Percentiles rank a stretch among this genome's conserved stretches.
phyloP scores from a whole-genome alignment of 192 early-diverging fungal genomes.

The Umbelopsis vinacea region DNA sequence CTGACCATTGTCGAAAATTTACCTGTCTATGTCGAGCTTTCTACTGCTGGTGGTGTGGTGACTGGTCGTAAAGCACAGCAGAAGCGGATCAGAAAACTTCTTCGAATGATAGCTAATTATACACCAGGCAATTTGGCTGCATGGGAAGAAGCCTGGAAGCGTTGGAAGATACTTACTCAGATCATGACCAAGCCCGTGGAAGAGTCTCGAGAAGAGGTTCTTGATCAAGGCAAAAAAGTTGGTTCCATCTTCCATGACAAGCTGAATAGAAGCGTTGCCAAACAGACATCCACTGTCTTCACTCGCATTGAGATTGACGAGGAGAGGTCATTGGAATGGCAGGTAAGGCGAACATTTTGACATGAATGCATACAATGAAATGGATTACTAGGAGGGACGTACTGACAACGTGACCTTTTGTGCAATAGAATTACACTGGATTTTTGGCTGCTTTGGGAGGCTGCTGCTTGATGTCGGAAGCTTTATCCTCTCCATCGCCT shows the following conservation, averaged over 20 bases:
- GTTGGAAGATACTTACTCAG: constrained; percentile 70
- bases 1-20: constrained; percentile 74
- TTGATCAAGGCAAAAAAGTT: constrained; percentile 22
- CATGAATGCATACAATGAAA: no score
- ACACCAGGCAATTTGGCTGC: constrained; percentile 79
- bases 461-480: constrained; percentile 56
- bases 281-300: background rate
- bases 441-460: constrained; percentile 83
- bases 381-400: no score
- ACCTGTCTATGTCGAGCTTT: constrained; percentile 69
- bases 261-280: constrained; percentile 18
- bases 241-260: constrained; percentile 14
- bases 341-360: constrained; percentile 3
- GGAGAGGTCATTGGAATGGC: constrained; percentile 67
- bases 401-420: background rate
- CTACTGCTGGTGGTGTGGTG: constrained; percentile 50
- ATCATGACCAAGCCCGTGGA: constrained; percentile 36
- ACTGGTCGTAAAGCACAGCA: constrained; percentile 76
- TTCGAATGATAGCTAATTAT: constrained; percentile 66
- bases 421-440: constrained; percentile 71
- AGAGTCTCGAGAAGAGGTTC: constrained; percentile 36
- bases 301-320: constrained; percentile 42
- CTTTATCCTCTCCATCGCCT: constrained; percentile 18
- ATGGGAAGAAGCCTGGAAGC: constrained; percentile 80
- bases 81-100: constrained; percentile 71